Evolutionary conservation across 1,284 basidiomycete species (phyloP), one percentile per base, ranked within the genome.

Genomic region (Microstroma glucosiphilum): DNA sequence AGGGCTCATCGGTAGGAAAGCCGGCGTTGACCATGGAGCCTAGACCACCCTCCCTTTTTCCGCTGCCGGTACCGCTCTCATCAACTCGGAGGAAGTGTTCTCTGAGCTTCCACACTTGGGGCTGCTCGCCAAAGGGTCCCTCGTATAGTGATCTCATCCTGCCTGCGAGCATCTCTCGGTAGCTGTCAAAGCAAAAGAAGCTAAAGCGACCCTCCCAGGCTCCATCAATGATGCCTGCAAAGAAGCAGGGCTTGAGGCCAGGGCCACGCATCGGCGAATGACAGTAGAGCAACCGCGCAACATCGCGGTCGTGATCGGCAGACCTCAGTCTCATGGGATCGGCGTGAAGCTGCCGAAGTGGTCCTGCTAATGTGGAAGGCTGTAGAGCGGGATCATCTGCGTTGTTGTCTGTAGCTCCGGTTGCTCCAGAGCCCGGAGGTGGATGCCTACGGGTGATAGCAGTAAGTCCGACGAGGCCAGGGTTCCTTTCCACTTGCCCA

Each of bases 141-240:
- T 82, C 80, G 67, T 83, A 83, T 26, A 83, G 70, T 21, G 81
- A 80, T 17, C 78, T 62, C 76, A 83, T 79, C 56, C 82, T 72
- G 0, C 83, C 83, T 1, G 76, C 79, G 1, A 83, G 71, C 73
- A 84, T 81, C 57, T 83, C 79, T 37, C 82, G 79, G 60, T 84
- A 85, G 25, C 81, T 80, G 63, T 84, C 83, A 66, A 84, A 85
- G 63, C 85, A 83, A 68, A 84, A 82, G 67, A 84, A 85, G 58
- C 78, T 73, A 66, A 85, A 85, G 11, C 80, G 79, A 1, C 84
- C 84, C 63, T 85, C 84, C 84, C 84, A 85, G 21, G 79, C 79
- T 0, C 84, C 84, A 7, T 79, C 69, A 51, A 82, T 81, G 30
- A 76, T 76, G 17, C 82, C 82, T 9, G 75, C 68, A 77, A 79